Percentiles rank a stretch among this genome's conserved stretches.
phyloP scores from a whole-genome alignment of 2,329 filamentous ascomycete genomes.

The Zymoseptoria pseudotritici region DNA sequence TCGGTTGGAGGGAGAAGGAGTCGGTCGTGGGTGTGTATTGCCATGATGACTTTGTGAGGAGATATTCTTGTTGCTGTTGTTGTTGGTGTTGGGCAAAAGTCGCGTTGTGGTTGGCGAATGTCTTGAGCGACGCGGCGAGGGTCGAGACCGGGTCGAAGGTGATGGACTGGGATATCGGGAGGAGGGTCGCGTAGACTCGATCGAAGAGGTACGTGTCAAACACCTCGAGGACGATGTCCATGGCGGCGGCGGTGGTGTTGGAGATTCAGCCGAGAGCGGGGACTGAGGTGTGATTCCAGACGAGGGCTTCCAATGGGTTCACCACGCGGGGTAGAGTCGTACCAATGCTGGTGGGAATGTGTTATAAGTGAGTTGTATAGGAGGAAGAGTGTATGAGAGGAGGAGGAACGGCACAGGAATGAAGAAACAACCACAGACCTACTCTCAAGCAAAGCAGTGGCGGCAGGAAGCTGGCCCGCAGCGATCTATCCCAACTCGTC shows the following conservation, averaged over 20 bases:
- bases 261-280: not conserved
- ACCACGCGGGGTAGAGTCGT: not conserved
- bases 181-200: slow-evolving; percentile 62
- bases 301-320: not conserved
- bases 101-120: slow-evolving; percentile 40
- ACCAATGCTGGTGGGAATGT: not conserved
- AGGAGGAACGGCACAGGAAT: not conserved
- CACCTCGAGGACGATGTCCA: slow-evolving; percentile 89
- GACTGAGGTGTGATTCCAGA: not conserved
- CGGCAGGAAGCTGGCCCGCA: not conserved
- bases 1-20: slow-evolving; percentile 62
- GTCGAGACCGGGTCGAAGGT: slow-evolving; percentile 45
- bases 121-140: slow-evolving; percentile 41
- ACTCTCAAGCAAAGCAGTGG: not conserved
- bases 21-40: slow-evolving; percentile 65
- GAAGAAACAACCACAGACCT: not conserved
- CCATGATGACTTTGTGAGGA: slow-evolving; percentile 30
- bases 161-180: slow-evolving; percentile 52
- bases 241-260: slow-evolving; percentile 39
- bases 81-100: slow-evolving; percentile 31
- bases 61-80: slow-evolving; percentile 1
- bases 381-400: not conserved
- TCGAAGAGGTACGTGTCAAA: slow-evolving; percentile 78
- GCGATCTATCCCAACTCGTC: not conserved
- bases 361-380: not conserved